Evolutionary conservation across 345 rosid genomes (phyloP).

Genomic region (Murraya koenigii): DNA sequence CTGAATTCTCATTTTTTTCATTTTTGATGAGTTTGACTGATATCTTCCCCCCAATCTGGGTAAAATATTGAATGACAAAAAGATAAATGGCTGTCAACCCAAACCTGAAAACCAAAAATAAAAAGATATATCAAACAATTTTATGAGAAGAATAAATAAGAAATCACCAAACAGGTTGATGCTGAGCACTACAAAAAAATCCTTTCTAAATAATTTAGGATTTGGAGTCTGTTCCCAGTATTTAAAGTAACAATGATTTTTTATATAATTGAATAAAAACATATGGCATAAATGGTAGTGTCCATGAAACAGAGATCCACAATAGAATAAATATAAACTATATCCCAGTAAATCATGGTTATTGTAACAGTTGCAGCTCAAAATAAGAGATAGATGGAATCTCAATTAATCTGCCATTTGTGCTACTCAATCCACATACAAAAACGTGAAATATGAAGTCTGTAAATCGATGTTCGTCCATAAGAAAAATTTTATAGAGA

Average conservation of each 20-base stretch:
- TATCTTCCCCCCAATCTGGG: constrained; percentile 73
- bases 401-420: not conserved
- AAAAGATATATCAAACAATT: not conserved
- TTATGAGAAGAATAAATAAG: not conserved
- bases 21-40: constrained; percentile 72
- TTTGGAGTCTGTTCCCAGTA: not conserved
- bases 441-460: not conserved
- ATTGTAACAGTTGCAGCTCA: not conserved
- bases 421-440: not conserved
- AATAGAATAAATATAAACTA: not conserved
- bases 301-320: not conserved
- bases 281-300: not conserved
- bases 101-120: constrained; percentile 56
- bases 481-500: not conserved
- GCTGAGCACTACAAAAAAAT: not conserved
- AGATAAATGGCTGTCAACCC: constrained; percentile 78
- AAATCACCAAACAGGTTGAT: not conserved
- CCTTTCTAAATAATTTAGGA: too few relatives aligned
- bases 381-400: not conserved
- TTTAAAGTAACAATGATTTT: not conserved
- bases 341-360: not conserved
- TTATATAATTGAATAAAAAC: too few relatives aligned
- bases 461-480: not conserved
- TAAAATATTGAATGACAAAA: constrained; percentile 76
- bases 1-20: constrained; percentile 71